A percentile compares a stretch with the other conserved stretches of the same genome.
phyloP scores from a whole-genome alignment of 306 rosid genomes.

The Prunus mira region DNA sequence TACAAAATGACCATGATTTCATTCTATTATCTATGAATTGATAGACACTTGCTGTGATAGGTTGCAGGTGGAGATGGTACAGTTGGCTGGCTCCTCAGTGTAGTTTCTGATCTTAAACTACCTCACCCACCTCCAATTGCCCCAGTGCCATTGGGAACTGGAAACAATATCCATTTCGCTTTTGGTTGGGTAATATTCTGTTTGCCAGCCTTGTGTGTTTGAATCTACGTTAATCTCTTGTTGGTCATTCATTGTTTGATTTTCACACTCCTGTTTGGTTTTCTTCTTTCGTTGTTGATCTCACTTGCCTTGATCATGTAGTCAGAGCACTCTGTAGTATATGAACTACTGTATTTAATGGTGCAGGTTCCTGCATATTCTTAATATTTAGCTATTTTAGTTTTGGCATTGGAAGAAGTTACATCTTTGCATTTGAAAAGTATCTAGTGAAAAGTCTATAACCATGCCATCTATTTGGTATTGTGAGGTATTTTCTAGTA shows the following conservation, averaged over 20 bases:
- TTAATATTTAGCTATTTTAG: neutral
- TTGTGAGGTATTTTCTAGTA: neutral
- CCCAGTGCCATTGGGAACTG: conserved; percentile 73
- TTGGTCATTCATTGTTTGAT: neutral
- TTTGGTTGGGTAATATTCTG: conserved; percentile 68
- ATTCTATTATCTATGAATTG: conserved; percentile 8
- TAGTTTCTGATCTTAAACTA: conserved; percentile 68
- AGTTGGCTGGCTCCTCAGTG: conserved; percentile 86
- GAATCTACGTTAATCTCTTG: conserved; percentile 8
- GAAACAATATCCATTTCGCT: conserved; percentile 69
- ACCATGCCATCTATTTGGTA: neutral
- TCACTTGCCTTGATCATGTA: neutral
- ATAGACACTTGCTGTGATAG: conserved; percentile 31
- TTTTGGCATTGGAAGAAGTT: neutral
- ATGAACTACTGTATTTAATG: neutral
- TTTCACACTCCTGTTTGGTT: neutral
- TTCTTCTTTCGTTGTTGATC: neutral
- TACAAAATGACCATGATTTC: conserved; percentile 5
- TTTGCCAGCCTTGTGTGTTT: neutral
- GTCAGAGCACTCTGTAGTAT: conserved; percentile 6
- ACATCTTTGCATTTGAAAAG: neutral
- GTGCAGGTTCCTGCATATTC: neutral
- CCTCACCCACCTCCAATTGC: conserved; percentile 69
- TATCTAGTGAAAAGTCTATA: neutral
- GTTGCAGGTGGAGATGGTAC: conserved; percentile 95